phyloP scores from a whole-genome alignment of 768 basidiomycete species.

The Strobilomyces confusus region DNA sequence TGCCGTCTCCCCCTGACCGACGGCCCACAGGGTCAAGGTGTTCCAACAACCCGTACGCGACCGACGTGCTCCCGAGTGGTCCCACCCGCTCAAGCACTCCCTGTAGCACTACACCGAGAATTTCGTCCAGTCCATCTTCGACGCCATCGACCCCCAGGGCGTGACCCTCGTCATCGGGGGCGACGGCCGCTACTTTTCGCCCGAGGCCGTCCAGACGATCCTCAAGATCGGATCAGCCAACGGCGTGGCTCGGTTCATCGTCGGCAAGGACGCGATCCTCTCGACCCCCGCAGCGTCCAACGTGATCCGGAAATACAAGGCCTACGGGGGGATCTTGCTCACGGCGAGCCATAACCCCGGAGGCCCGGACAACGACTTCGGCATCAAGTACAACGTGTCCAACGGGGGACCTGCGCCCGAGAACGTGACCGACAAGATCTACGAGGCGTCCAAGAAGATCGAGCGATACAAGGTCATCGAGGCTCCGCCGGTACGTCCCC shows the following conservation, averaged over 20 bases:
- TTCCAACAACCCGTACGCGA: conserved; percentile 88
- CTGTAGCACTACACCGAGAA: conserved; percentile 96
- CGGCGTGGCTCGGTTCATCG: conserved; percentile 85
- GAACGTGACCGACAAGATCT: conserved; percentile 93
- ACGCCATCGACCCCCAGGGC: conserved; percentile 78
- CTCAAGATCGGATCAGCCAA: conserved; percentile 93
- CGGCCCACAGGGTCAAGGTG: conserved; percentile 75
- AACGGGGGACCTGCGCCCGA: conserved; percentile 99
- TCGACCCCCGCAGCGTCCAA: conserved; percentile 98
- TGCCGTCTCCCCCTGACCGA: conserved; percentile 17
- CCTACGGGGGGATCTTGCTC: conserved; percentile 92
- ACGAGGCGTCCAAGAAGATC: conserved; percentile 85
- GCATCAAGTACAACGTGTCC: conserved; percentile 98
- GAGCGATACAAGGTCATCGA: conserved; percentile 81
- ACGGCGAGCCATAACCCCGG: conserved; percentile 99
- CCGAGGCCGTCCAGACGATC: conserved; percentile 86
- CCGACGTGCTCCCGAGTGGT: conserved; percentile 11
- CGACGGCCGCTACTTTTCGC: conserved; percentile 91
- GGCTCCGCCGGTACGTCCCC: conserved; percentile 57
- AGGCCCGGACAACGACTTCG: conserved; percentile 97
- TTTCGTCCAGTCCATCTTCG: conserved; percentile 92
- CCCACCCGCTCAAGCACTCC: conserved; percentile 16
- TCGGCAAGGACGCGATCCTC: conserved; percentile 87
- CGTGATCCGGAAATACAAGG: conserved; percentile 93
- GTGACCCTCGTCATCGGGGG: conserved; percentile 93